Evolutionary conservation across 345 rosid species (phyloP).

Genomic region (Salix purpurea): DNA sequence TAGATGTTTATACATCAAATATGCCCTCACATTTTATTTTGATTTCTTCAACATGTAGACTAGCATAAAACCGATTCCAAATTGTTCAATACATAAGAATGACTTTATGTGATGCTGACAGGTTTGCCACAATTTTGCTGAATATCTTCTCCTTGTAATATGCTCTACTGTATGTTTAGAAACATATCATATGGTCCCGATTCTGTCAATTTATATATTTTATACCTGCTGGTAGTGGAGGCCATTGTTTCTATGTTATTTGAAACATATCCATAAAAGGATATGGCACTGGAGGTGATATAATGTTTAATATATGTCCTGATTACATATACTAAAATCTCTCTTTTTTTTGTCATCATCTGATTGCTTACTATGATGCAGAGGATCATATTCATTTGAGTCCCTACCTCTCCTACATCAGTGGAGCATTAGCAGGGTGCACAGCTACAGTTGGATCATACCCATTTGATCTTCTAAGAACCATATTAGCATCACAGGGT

Average conservation of each 20-base stretch:
- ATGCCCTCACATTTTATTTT: neutral
- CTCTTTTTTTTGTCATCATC: neutral
- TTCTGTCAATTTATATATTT: neutral
- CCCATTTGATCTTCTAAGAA: conserved; percentile 93
- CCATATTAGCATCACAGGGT: conserved; percentile 92
- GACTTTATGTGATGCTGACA: neutral
- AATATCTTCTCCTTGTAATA: neutral
- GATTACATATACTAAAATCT: neutral
- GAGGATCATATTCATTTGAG: conserved; percentile 82
- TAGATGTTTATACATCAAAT: neutral
- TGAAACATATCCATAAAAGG: neutral
- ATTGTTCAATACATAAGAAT: neutral
- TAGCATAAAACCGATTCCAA: neutral
- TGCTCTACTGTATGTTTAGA: neutral
- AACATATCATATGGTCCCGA: neutral
- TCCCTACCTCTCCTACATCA: conserved; percentile 72
- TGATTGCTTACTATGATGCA: conserved; percentile 35
- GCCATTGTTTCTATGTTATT: neutral
- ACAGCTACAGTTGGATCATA: conserved; percentile 98
- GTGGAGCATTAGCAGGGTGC: conserved; percentile 93
- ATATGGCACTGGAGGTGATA: neutral
- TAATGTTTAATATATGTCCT: neutral
- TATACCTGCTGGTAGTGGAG: neutral
- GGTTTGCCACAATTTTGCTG: neutral
- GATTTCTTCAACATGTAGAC: neutral